Evolutionary conservation across 345 rosid species (phyloP), one percentile per base, ranked within the genome.

Genomic region (Linum lewisii): DNA sequence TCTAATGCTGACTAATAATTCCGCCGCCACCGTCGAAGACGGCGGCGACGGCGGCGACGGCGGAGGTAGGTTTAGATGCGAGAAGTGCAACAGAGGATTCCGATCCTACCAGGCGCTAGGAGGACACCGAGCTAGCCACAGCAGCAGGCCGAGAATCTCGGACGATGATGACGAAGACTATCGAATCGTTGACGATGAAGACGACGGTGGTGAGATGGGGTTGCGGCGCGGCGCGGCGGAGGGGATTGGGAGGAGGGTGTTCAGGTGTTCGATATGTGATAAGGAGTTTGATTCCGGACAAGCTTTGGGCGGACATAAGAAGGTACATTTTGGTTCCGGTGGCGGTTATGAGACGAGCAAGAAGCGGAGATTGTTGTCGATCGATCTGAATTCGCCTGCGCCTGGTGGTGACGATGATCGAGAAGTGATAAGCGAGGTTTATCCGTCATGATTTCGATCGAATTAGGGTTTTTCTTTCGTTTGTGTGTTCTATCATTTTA

Each of bases 261-360:
- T 75, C n/a, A 26, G 62, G 44, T 78, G 90, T 6, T 70, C 80
- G 6, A 69, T 70, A 53, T 84, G 87, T 54, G 65, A 60, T 1
- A 73, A 73, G 11, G 77, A 73, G 37, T 82, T 82, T 29, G 79
- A 69, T 15, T 80, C 87, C 2, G 87, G 90, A 4, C 82, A 84
- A 60, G 91, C 82, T 8, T 75, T 80, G 10, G 85, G 84, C 18
- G 87, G 91, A 1, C 85, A 84, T 61, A 84, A 82, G 62, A 80
- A 80, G 63, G 72, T 78, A 38, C 87, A 84, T 55, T 72, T 68
- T 29, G 34, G 7, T n/a, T n/a, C n/a, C n/a, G n/a, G n/a, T n/a
- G n/a, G n/a, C n/a, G n/a, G n/a, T n/a, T n/a, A n/a, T 29, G 34
- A 29, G 34, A 29, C 7, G 34, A 29, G 7, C 34, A 29, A 29